A percentile compares a stretch with the other conserved stretches of the same genome.
These are phyloP conservation scores for Alectoria sarmentosa DNA, from an alignment of 495 filamentous ascomycete genomes.

Conservation along the genomic window DNA sequence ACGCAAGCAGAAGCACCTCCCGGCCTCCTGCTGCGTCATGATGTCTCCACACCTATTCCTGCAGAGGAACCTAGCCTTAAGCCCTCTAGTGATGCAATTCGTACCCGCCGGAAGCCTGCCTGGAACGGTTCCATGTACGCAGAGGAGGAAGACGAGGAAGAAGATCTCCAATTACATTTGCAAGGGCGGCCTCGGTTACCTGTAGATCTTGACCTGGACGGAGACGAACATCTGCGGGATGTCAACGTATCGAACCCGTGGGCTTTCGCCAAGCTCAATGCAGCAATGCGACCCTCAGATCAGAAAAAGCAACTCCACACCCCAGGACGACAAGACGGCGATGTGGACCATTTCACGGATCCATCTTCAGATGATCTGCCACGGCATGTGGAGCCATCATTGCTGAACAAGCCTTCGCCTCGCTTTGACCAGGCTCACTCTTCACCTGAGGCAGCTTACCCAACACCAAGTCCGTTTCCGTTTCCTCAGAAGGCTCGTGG, in stretches of 20 bases:
- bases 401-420: background rate
- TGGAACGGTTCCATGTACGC: slow-evolving; percentile 14
- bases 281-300: slow-evolving; percentile 27
- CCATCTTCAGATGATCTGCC: slow-evolving; percentile 10
- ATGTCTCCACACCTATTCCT: too few species aligned
- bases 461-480: slow-evolving; percentile 18
- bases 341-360: slow-evolving; percentile 6
- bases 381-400: background rate
- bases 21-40: background rate
- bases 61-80: background rate
- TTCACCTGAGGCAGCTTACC: slow-evolving; percentile 4
- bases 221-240: slow-evolving; percentile 23
- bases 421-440: background rate
- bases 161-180: background rate
- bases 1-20: background rate
- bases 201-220: slow-evolving; percentile 16
- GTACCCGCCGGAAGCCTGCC: background rate
- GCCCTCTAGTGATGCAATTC: background rate
- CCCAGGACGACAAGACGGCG: slow-evolving; percentile 21
- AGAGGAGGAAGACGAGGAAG: slow-evolving; percentile 13
- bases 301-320: slow-evolving; percentile 17
- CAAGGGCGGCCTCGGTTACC: background rate
- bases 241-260: slow-evolving; percentile 48
- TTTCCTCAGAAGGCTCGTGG: slow-evolving; percentile 21
- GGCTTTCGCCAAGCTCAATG: slow-evolving; percentile 52